A percentile compares a stretch with the other conserved stretches of the same genome.
Conservation (phyloP, 495 filamentous ascomycete genomes). For the Trichoderma virens region DNA sequence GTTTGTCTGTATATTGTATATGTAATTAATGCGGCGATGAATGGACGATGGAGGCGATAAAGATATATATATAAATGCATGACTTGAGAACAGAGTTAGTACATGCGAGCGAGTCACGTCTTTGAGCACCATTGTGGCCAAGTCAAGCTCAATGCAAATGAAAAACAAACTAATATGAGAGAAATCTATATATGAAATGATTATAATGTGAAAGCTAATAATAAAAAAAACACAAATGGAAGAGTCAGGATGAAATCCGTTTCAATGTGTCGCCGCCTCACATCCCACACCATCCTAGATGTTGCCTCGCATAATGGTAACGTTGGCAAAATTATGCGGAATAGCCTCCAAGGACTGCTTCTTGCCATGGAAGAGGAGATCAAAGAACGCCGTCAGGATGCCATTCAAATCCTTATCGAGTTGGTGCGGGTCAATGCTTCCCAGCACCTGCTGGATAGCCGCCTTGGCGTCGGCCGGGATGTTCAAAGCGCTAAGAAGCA, state of each 20-base stretch:
- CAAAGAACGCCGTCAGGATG: neutral
- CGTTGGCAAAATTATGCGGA: neutral
- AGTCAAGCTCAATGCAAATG: too few relatives aligned
- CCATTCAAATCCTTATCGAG: neutral
- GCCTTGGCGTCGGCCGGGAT: neutral
- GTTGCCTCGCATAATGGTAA: neutral
- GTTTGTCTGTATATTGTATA: neutral
- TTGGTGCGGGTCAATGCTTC: neutral
- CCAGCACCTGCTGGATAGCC: neutral
- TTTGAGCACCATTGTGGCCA: too few relatives aligned
- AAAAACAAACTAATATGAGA: too few relatives aligned
- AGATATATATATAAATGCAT: too few relatives aligned
- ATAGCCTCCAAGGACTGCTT: neutral
- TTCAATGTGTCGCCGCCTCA: neutral
- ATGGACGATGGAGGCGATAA: too few relatives aligned
- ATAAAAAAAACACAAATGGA: too few relatives aligned
- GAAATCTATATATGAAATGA: too few relatives aligned
- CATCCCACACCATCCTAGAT: neutral
- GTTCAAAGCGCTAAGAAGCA: neutral
- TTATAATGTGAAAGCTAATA: too few relatives aligned
- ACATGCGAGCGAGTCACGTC: too few relatives aligned
- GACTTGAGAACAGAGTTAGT: too few relatives aligned
- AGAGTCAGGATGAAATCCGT: too few relatives aligned
- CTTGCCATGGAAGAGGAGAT: neutral
- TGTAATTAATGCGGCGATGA: neutral